Evolutionary conservation across 1,139 yeast genomes (phyloP).

Genomic region (Pichia sp.): DNA sequence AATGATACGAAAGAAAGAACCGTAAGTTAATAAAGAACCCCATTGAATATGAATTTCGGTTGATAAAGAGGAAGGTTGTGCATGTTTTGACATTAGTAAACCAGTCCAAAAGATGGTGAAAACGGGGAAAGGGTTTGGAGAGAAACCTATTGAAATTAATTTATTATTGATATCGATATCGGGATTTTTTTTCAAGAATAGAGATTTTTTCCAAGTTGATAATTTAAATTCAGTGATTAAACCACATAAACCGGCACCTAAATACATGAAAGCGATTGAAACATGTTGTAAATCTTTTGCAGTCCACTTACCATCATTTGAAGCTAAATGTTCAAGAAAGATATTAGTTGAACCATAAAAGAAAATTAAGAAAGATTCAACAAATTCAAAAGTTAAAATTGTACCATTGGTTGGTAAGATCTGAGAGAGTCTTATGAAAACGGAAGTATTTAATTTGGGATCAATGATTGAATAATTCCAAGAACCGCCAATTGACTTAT

Average conservation of each 20-base stretch:
- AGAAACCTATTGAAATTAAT: conserved; percentile 61
- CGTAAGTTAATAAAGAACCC: conserved; percentile 78
- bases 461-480: conserved; percentile 65
- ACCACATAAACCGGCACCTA: conserved; percentile 93
- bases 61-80: conserved; percentile 71
- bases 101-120: conserved; percentile 96
- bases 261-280: conserved; percentile 88
- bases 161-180: conserved; percentile 4
- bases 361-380: conserved; percentile 72
- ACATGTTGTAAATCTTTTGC: conserved; percentile 93
- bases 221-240: conserved; percentile 64
- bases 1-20: conserved; percentile 65
- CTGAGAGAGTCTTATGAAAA: conserved; percentile 3
- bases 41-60: conserved; percentile 83
- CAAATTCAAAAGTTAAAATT: conserved; percentile 64
- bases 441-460: conserved; percentile 5
- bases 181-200: conserved; percentile 29
- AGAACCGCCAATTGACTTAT: conserved; percentile 73
- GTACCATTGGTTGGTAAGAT: neutral
- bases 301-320: conserved; percentile 71
- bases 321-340: conserved; percentile 82
- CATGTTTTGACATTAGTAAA: conserved; percentile 89
- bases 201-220: conserved; percentile 41
- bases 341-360: conserved; percentile 85
- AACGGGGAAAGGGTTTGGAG: conserved; percentile 90